A percentile compares a stretch with the other conserved stretches of the same genome.
Conservation (phyloP, 768 basidiomycete genomes). For the Agrocybe chaxingu region DNA sequence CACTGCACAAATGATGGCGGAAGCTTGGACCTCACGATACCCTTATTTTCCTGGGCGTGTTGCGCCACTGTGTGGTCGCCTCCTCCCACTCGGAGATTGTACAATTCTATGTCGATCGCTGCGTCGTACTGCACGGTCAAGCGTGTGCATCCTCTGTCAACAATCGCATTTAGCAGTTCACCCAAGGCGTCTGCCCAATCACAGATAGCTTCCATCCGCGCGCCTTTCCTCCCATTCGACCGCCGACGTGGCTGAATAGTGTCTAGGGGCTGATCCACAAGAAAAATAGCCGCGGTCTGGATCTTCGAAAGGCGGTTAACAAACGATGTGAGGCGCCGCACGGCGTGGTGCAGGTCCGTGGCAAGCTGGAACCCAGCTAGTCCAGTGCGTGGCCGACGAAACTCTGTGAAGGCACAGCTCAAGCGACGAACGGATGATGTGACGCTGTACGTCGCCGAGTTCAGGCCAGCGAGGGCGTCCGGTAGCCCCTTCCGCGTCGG, state of each 20-base stretch:
- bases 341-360: conserved; percentile 14
- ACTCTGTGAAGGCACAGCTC: conserved; percentile 18
- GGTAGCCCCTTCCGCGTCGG: not conserved
- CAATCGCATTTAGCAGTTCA: conserved; percentile 12
- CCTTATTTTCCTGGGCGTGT: conserved; percentile 8
- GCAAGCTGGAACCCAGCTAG: not conserved
- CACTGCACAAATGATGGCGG: conserved; percentile 9
- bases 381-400: conserved; percentile 11
- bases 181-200: conserved; percentile 14
- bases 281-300: conserved; percentile 14
- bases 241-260: conserved; percentile 10
- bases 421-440: conserved; percentile 11
- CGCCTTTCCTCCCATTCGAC: conserved; percentile 11
- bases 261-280: conserved; percentile 1
- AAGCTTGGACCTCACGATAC: conserved; percentile 2
- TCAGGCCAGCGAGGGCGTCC: conserved; percentile 14
- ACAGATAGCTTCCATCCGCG: conserved; percentile 11
- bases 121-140: conserved; percentile 19
- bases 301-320: conserved; percentile 10
- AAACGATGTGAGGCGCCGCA: conserved; percentile 12
- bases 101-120: conserved; percentile 6
- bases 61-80: conserved; percentile 7
- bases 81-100: conserved; percentile 9
- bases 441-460: conserved; percentile 4
- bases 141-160: conserved; percentile 14